Base-by-base conservation (phyloP, 192 early-diverging fungal genomes). In the Phycomyces nitens region DNA sequence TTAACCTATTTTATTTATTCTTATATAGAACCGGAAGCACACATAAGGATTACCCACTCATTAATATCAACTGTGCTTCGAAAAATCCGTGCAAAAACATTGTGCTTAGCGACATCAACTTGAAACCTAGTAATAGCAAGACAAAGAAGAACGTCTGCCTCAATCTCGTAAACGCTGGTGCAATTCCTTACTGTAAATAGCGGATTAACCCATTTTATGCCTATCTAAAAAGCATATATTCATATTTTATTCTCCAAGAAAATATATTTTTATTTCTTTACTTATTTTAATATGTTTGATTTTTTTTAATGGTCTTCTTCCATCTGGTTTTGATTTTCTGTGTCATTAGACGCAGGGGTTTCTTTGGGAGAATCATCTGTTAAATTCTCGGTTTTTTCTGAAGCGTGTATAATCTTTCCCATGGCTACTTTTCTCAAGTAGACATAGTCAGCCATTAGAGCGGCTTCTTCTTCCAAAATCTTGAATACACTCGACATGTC, bases 401-500 rank as follows among this genome's bases (percentile, higher is more conserved):
- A 11, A 11, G 20, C 22, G 1, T 51, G 12, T 47, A n/a, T 26
- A 50, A 50, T n/a, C 21, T 50, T 51, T 10, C 56, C 52, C 42
- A 53, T 69, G 20, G 67, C 67, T 5, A 69, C 41, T 10, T 60
- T 53, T 26, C 60, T 54, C 21, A 69, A 52, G 18, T 29, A 38
- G 8, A 69, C 40, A 57, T 62, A 69, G 29, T 69, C 60, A 18
- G 27, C 21, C 53, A 69, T 54, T 1, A 69, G 39, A 18, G 59
- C 60, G n/a, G 53, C 44, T 23, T 69, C 67, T 50, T 69, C 67
- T 26, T 69, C 67, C 40, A 69, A 61, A 23, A 62, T 39, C 14
- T 51, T 47, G 12, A 62, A 62, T 16, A 69, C 55, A 50, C 54
- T 62, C 16, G 52, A 29, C 52, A 53, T 56, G 21, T 66, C 65